Conservation (phyloP, 1,284 basidiomycete genomes). For the Porodaedalea pini region DNA sequence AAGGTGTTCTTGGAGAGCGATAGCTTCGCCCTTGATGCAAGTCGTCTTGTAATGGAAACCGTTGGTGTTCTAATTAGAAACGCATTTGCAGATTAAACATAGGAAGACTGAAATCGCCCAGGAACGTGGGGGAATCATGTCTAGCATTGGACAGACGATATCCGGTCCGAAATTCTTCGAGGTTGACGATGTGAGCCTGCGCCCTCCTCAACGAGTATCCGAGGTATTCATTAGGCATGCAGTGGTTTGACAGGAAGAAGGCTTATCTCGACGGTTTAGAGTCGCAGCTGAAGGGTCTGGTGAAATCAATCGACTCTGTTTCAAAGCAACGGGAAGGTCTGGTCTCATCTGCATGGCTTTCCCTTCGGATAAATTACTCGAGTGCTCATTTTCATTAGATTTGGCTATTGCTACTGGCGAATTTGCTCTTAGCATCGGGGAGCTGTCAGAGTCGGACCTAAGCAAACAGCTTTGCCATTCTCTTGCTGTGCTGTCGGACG, state of each 20-base stretch:
- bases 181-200: slow-evolving; percentile 73
- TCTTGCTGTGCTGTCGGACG: slow-evolving; percentile 65
- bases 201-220: neutral
- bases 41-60: slow-evolving; percentile 28
- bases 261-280: slow-evolving; percentile 88
- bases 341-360: neutral
- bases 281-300: slow-evolving; percentile 79
- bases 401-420: slow-evolving; percentile 65
- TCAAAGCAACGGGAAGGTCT: slow-evolving; percentile 75
- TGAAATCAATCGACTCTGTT: slow-evolving; percentile 81
- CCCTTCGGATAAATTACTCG: neutral
- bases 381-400: slow-evolving; percentile 41
- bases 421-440: slow-evolving; percentile 64
- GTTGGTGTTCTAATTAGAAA: neutral
- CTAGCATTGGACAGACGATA: slow-evolving; percentile 74
- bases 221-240: slow-evolving; percentile 6
- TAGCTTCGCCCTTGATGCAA: slow-evolving; percentile 76
- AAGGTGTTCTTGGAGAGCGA: slow-evolving; percentile 87
- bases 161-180: slow-evolving; percentile 87
- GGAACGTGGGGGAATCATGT: slow-evolving; percentile 75
- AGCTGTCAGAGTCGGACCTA: slow-evolving; percentile 72
- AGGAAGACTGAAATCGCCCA: slow-evolving; percentile 72
- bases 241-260: slow-evolving; percentile 94
- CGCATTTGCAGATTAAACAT: slow-evolving; percentile 71
- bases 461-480: slow-evolving; percentile 69